Base-by-base conservation (phyloP, 768 basidiomycete species). In the Xerocomus brunneocitrinus region DNA sequence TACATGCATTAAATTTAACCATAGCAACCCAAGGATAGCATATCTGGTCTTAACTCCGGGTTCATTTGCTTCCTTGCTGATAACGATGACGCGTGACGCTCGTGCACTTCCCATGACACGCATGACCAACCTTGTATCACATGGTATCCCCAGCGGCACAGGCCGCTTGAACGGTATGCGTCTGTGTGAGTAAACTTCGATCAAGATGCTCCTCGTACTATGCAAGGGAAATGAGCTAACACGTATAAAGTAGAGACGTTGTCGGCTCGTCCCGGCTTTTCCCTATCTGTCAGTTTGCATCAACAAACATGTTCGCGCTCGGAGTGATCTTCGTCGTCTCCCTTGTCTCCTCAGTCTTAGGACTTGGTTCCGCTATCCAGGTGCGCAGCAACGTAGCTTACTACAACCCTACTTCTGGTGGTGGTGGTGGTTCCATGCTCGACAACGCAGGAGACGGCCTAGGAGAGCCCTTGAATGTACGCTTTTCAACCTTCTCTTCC, bases 401-500 rank as follows among this genome's bases (percentile, higher is more conserved):
- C 57, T 67, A 71, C 32, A 44, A 71, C 30, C 78, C 78, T 1
- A 54, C 57, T 3, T 19, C 19, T 19, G 19, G 19, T 19, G 4
- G 10, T 0, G 57, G 53, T 2, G 79, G 76, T 1, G 77, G 78
- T 4, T 78, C 79, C 3, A 71, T 73, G 73, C 71, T 79, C 31
- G 63, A 69, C 40, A 57, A 73, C 24, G 67, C 77, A 16, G 62
- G 63, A 10, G 45, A 65, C 27, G 75, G 74, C 45, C 63, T 70
- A 4, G 79, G 74, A 10, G 75, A 73, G 62, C 72, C 76, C 10
- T 55, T 80, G 58, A 74, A 84, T 65, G 79, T 75, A 19, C 31
- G 53, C 49, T 43, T 2, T 13, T 7, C 6, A 9, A 12, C 24
- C 8, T 42, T 24, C 25, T 42, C 5, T 10, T 10, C 6, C 10